phyloP scores from a whole-genome alignment of 257 asterid genomes.

The Henckelia pumila region DNA sequence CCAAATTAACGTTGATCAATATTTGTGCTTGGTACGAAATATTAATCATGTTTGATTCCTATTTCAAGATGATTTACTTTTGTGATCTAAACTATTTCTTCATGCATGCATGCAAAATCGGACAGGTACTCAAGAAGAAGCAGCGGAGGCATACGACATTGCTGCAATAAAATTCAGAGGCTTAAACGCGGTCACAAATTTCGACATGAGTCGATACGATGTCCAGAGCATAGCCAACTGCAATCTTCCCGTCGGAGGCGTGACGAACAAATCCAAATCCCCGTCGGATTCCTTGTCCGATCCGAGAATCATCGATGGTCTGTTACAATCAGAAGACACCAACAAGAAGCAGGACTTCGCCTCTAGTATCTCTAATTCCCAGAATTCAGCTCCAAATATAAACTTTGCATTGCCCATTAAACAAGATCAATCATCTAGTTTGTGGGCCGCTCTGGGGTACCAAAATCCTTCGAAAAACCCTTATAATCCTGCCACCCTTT shows the following conservation, averaged over 20 bases:
- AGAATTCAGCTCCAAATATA: conserved; percentile 25
- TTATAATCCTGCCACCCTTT: background rate
- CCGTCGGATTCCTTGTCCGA: conserved; percentile 41
- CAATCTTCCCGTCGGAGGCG: conserved; percentile 67
- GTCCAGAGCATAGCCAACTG: conserved; percentile 63
- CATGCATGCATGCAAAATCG: background rate
- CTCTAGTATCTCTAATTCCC: conserved; percentile 31
- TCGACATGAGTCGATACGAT: conserved; percentile 78
- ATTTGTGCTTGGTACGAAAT: no score
- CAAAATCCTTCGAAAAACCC: conserved; percentile 30
- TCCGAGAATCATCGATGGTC: conserved; percentile 25
- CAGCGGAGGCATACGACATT: conserved; percentile 83
- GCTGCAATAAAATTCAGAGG: conserved; percentile 88
- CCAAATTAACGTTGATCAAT: no score
- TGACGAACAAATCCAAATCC: conserved; percentile 41
- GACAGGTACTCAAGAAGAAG: conserved; percentile 86
- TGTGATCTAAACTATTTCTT: no score
- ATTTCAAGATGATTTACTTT: no score
- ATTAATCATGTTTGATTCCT: no score
- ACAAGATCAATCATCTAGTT: conserved; percentile 38
- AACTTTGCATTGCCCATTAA: conserved; percentile 43
- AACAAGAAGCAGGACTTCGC: conserved; percentile 26
- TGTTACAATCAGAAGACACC: conserved; percentile 23
- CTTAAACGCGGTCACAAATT: conserved; percentile 71
- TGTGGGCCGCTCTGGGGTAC: conserved; percentile 65